Evolutionary conservation across 164 flowering plant species (phyloP), one percentile per base, ranked within the genome.

Genomic region (Annona cherimola): DNA sequence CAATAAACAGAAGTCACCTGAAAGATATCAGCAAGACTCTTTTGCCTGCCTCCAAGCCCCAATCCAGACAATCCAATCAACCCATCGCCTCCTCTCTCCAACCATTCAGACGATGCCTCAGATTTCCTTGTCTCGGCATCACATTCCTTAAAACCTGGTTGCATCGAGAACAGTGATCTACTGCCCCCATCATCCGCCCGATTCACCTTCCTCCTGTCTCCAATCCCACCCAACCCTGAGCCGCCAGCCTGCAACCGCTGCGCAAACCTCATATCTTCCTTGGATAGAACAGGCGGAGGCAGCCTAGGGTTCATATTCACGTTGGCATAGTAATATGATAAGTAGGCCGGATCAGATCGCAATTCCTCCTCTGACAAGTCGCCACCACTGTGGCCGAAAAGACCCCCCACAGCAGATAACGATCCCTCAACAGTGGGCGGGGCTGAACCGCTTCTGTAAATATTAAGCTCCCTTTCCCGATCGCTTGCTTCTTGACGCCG

Each of bases 391-490:
- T 72, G 70, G 2, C 82, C 83, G 57, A 83, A 85, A 64, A 89
- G 69, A 4, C 90, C 94, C 42, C 88, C 89, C 0, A 86, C 86
- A 1, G 93, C 88, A 19, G 68, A 81, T 62, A 88, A 75, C 4
- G 98, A 87, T 8, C 98, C 97, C 61, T 93, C 95, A 6, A 93
- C 90, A 0, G 95, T 88, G 6, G 98, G 98, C 4, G 95, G 98
- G 3, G 98, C 98, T 0, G 96, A 89, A 40, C 95, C 95, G 70
- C 97, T 93, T 61, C 98, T 61, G 72, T 73, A 89, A 20, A 85
- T 69, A 57, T 71, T 85, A 61, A 88, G 81, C 68, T 89, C 96
- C 71, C 79, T 82, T 77, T 88, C 94, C 42, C 83, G 77, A 76
- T 85, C 93, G 76, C 78, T 76, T 69, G 73, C 73, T 18, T 79